Percentiles rank a stretch among this genome's conserved stretches.
Evolutionary conservation across 2,329 filamentous ascomycete species (phyloP).

Genomic region (Paraphaeosphaeria minitans): DNA sequence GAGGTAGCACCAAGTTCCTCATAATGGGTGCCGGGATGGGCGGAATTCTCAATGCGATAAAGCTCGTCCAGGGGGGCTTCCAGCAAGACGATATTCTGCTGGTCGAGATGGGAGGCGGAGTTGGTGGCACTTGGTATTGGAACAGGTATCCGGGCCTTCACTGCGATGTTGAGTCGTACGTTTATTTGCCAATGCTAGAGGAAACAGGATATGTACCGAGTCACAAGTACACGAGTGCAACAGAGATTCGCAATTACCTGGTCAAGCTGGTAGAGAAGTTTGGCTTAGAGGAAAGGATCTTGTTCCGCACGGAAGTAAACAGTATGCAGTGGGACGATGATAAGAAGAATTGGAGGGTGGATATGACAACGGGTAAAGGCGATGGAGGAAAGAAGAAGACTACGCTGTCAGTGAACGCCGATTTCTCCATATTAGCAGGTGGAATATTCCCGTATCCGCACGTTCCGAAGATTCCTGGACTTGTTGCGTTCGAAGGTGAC

Average conservation of each 20-base stretch:
- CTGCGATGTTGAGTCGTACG: constrained; percentile 64
- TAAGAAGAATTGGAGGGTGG: constrained; percentile 38
- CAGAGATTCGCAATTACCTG: constrained; percentile 54
- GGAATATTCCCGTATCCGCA: constrained; percentile 53
- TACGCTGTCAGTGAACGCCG: constrained; percentile 29
- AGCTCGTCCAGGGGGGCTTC: constrained; percentile 42
- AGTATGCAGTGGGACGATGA: constrained; percentile 55
- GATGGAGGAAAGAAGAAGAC: constrained; percentile 21
- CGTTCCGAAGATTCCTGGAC: constrained; percentile 51
- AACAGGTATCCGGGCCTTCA: constrained; percentile 54
- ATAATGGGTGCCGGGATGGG: constrained; percentile 49
- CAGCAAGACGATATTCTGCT: constrained; percentile 41
- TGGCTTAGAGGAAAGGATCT: constrained; percentile 43
- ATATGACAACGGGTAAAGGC: constrained; percentile 21
- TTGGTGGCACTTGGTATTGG: constrained; percentile 55
- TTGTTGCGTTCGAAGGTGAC: constrained; percentile 47
- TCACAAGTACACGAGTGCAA: constrained; percentile 50
- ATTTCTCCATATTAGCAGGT: constrained; percentile 46
- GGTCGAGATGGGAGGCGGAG: constrained; percentile 50
- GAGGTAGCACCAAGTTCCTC: constrained; percentile 25
- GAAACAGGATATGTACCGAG: constrained; percentile 63
- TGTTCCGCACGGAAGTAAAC: constrained; percentile 50
- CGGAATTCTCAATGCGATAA: constrained; percentile 46
- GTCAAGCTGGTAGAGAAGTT: constrained; percentile 29
- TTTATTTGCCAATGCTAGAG: constrained; percentile 64